Evolutionary conservation across 805 yeast species (phyloP), one percentile per base, ranked within the genome.

Genomic region (Saccharomycopsis capsularis): DNA sequence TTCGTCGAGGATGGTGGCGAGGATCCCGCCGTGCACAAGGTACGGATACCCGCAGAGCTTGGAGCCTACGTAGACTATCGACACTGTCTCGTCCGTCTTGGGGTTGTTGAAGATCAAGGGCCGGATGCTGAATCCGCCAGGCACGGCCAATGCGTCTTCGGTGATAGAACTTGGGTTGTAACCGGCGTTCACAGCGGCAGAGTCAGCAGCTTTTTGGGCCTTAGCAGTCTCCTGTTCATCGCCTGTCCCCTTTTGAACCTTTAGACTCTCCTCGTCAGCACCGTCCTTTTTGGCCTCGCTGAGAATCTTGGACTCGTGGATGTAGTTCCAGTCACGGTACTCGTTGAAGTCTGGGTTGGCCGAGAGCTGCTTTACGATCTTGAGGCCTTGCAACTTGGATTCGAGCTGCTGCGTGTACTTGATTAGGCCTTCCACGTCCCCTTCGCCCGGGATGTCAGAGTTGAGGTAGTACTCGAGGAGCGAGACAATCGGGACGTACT

Each of bases 21-120:
- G 62, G 25, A 90, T 76, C 0, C 97, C 97, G 3, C 97, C 97
- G 61, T 89, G 97, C 2, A 87, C 75, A 18, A 90, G 66, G 57
- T 86, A 82, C 2, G 96, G 97, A 61, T 83, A 89, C 1, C 97
- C 97, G 39, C 91, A 81, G 19, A 89, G 63, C 53, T 75, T 75
- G 59, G 82, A 78, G 0, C 97, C 96, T 46, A 84, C 71, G 60
- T 87, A 95, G 23, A 86, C 70, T 4, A 88, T 72, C 0, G 87
- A 75, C 1, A 85, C 71, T 0, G 82, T 74, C 56, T 85, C 84
- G 46, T 73, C 71, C 0, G 76, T 74, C 13, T 68, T 63, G 1
- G 73, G 67, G 29, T 51, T 47, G 19, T 47, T 32, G 57, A 83
- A 85, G 13, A 85, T 71, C 23, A 79, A 68, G 1, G 96, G 95